Conservation (phyloP, 306 rosid genomes). For the Quercus rubra region DNA sequence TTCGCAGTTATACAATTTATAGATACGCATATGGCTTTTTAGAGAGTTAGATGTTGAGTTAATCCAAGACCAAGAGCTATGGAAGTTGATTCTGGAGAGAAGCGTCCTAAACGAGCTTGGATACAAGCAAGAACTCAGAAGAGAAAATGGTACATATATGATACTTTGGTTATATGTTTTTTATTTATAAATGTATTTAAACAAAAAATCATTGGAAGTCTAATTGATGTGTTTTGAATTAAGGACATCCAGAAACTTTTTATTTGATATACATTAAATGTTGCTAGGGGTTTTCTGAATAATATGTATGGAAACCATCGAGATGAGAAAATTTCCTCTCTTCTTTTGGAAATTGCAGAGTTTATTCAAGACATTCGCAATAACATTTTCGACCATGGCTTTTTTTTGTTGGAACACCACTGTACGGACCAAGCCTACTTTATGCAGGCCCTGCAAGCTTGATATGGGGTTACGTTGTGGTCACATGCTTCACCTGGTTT, state of each 20-base stretch:
- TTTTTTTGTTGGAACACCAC: constrained; percentile 32
- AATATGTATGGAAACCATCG: too few species aligned
- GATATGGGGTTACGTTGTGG: constrained; percentile 27
- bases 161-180: background rate
- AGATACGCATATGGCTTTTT: background rate
- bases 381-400: constrained; percentile 35
- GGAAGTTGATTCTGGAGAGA: constrained; percentile 46
- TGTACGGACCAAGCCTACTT: constrained; percentile 27
- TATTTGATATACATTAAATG: constrained; percentile 4
- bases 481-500: constrained; percentile 34
- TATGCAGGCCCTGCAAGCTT: constrained; percentile 36
- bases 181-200: background rate
- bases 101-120: constrained; percentile 52
- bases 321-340: too few species aligned
- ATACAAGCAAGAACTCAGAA: constrained; percentile 49
- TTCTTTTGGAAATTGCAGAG: constrained; percentile 6
- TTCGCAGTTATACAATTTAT: background rate
- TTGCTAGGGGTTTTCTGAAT: background rate
- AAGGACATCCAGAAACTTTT: background rate
- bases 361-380: constrained; percentile 29
- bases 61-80: background rate
- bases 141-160: constrained; percentile 40
- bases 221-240: too few species aligned
- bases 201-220: too few species aligned
- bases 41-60: background rate